A percentile compares a stretch with the other conserved stretches of the same genome.
These are phyloP conservation scores for Epichloe elymi DNA, from an alignment of 2,329 filamentous ascomycete genomes.

Conservation along the genomic window DNA sequence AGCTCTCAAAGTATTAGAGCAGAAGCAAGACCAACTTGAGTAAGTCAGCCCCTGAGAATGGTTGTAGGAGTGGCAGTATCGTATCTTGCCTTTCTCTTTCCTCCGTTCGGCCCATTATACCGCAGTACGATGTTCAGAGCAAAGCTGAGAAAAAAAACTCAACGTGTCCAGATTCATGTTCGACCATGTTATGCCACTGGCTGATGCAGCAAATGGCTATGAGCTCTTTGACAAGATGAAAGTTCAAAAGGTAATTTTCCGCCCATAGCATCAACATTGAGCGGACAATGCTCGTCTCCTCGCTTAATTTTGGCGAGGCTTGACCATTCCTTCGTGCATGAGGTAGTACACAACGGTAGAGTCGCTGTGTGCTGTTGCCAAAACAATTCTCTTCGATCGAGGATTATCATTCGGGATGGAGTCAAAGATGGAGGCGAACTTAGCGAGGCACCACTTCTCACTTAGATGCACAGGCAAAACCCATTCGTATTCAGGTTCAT, in stretches of 20 bases:
- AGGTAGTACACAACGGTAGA: slow-evolving; percentile 78
- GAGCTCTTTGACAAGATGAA: slow-evolving; percentile 60
- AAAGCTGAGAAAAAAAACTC: background rate
- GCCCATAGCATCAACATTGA: slow-evolving; percentile 21
- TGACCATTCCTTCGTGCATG: slow-evolving; percentile 76
- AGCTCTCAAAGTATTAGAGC: slow-evolving; percentile 49
- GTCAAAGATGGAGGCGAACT: slow-evolving; percentile 60
- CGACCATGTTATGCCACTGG: slow-evolving; percentile 59
- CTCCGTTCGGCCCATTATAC: background rate
- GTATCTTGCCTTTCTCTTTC: background rate
- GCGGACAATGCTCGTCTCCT: background rate
- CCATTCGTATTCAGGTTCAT: slow-evolving; percentile 55
- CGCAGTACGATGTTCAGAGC: background rate
- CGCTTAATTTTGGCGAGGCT: slow-evolving; percentile 65
- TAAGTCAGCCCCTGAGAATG: slow-evolving; percentile 24
- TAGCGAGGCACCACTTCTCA: slow-evolving; percentile 57
- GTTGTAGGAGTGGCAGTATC: background rate
- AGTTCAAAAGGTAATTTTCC: slow-evolving; percentile 58
- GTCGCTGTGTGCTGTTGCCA: slow-evolving; percentile 65
- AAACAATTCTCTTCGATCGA: slow-evolving; percentile 54
- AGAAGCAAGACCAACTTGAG: slow-evolving; percentile 54
- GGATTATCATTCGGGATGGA: slow-evolving; percentile 31
- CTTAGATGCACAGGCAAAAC: slow-evolving; percentile 59
- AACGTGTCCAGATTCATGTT: slow-evolving; percentile 54
- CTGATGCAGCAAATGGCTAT: slow-evolving; percentile 53